phyloP scores from a whole-genome alignment of 1,284 basidiomycete species.

The Heterobasidion occidentale region DNA sequence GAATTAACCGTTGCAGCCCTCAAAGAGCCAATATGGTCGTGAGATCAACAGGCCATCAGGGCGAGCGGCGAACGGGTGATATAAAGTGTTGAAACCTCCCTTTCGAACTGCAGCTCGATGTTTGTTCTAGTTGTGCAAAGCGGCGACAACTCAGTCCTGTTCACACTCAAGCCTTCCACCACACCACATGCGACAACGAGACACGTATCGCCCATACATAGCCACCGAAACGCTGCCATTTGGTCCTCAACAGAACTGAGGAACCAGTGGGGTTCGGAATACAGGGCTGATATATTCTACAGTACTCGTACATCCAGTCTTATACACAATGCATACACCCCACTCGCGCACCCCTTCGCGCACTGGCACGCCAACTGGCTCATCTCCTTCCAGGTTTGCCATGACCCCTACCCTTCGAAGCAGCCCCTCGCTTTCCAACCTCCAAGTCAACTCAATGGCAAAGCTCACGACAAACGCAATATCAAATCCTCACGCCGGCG shows the following conservation, averaged over 20 bases:
- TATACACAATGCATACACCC: slow-evolving; percentile 16
- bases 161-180: neutral
- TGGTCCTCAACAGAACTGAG: too few species aligned
- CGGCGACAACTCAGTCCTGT: neutral
- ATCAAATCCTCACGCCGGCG: slow-evolving; percentile 22
- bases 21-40: too few species aligned
- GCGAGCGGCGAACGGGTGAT: too few species aligned
- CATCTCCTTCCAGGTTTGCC: slow-evolving; percentile 17
- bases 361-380: slow-evolving; percentile 21
- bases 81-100: too few species aligned
- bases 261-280: too few species aligned
- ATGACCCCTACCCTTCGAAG: slow-evolving; percentile 21
- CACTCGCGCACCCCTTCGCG: slow-evolving; percentile 23
- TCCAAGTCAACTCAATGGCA: slow-evolving; percentile 15
- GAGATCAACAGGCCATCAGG: neutral
- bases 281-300: too few species aligned
- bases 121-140: neutral
- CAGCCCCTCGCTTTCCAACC: slow-evolving; percentile 23
- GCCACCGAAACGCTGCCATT: too few species aligned
- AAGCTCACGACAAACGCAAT: slow-evolving; percentile 19
- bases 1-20: too few species aligned
- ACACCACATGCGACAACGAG: neutral
- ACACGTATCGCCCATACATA: too few species aligned
- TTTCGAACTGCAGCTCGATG: neutral
- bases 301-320: too few species aligned